Evolutionary conservation across 1,284 basidiomycete genomes (phyloP).

Genomic region (Apiotrichum laibachii): DNA sequence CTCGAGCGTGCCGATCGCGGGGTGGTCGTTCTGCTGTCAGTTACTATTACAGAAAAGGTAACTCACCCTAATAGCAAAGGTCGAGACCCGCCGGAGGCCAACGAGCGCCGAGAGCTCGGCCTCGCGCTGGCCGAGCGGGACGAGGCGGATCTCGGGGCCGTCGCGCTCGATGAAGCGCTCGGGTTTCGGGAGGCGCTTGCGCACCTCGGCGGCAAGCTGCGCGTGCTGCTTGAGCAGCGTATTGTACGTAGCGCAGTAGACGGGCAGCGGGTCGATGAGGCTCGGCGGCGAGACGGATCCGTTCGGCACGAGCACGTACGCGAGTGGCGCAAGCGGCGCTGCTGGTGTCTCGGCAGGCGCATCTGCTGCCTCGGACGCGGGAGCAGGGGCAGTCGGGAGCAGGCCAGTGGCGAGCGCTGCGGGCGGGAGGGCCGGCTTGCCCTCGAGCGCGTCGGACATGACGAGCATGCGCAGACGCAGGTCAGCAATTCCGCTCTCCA

Average conservation of each 20-base stretch:
- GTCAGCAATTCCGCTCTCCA: slow-evolving; percentile 62
- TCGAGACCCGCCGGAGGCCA: slow-evolving; percentile 68
- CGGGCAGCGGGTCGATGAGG: slow-evolving; percentile 40
- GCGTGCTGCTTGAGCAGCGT: slow-evolving; percentile 38
- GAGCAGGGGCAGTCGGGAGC: slow-evolving; percentile 33
- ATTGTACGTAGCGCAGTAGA: slow-evolving; percentile 46
- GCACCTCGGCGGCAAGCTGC: slow-evolving; percentile 27
- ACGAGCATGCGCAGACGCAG: slow-evolving; percentile 33
- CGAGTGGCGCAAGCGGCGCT: slow-evolving; percentile 15
- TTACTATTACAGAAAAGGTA: too few relatives aligned
- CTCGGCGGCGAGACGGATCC: slow-evolving; percentile 38
- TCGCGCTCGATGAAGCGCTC: background rate
- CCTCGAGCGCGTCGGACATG: slow-evolving; percentile 43
- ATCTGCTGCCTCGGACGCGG: background rate
- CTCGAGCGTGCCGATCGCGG: slow-evolving; percentile 23
- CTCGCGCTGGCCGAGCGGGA: slow-evolving; percentile 74
- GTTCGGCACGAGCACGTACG: slow-evolving; percentile 41
- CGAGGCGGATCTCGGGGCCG: slow-evolving; percentile 54
- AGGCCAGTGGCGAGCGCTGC: slow-evolving; percentile 8
- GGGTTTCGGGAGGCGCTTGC: background rate
- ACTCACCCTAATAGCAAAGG: slow-evolving; percentile 63
- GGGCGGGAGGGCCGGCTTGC: slow-evolving; percentile 8
- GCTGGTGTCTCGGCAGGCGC: background rate
- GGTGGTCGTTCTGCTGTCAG: slow-evolving; percentile 30
- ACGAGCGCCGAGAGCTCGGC: slow-evolving; percentile 60